phyloP scores from a whole-genome alignment of 768 basidiomycete species.

The Mrakia blollopis region DNA sequence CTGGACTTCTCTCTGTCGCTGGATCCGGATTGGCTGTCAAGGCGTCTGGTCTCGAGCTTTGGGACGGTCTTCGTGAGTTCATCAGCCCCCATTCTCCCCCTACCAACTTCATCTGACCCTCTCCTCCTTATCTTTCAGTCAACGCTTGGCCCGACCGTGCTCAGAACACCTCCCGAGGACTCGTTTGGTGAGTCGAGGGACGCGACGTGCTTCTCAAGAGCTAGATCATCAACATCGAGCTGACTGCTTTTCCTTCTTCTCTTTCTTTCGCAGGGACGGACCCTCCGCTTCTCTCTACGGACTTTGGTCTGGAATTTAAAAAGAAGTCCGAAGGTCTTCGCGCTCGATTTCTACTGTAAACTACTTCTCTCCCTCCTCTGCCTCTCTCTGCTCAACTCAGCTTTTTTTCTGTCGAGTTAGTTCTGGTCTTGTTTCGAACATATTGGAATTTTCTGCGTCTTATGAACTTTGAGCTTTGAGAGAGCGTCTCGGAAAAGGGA shows the following conservation, averaged over 20 bases:
- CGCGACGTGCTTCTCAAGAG: not conserved
- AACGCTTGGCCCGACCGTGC: constrained; percentile 36
- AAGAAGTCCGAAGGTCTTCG: not conserved
- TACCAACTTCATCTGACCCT: too few species aligned
- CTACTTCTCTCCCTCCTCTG: not conserved
- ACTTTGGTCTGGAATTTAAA: not conserved
- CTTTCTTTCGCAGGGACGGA: constrained; percentile 17
- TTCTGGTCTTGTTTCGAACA: too few species aligned
- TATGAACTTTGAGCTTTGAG: too few species aligned
- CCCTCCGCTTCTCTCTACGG: constrained; percentile 14
- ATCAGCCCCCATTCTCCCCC: not conserved
- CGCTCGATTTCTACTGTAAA: not conserved
- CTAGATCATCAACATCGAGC: not conserved
- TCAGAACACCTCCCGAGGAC: constrained; percentile 31
- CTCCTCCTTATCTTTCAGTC: not conserved
- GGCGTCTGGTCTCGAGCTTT: constrained; percentile 33
- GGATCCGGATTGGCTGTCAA: constrained; percentile 20
- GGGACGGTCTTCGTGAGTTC: constrained; percentile 34
- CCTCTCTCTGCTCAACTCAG: not conserved
- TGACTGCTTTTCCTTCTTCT: not conserved
- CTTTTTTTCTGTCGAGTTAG: not conserved
- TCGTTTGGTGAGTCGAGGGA: constrained; percentile 31
- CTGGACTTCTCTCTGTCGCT: constrained; percentile 32
- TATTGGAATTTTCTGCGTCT: too few species aligned
- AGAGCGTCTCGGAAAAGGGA: too few species aligned